Evolutionary conservation across 139 green algal species (phyloP), one percentile per base, ranked within the genome.

Genomic region (Picochlorum sp.): DNA sequence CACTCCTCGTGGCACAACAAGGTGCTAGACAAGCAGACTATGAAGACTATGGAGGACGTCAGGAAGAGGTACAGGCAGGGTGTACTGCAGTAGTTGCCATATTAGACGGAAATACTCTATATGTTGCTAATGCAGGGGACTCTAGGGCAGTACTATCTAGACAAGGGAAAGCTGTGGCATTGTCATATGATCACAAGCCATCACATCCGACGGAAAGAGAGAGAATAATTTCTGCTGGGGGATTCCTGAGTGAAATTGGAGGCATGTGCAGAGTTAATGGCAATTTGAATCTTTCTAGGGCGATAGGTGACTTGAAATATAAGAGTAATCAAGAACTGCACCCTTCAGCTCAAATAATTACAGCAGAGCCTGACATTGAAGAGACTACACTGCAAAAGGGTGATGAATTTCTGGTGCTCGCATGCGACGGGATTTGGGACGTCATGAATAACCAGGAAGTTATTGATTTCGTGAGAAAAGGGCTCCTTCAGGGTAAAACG

Each of bases 231-330:
- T 79, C 79, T 8, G 91, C 91, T 8, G 90, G 90, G 51, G 84
- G 77, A 38, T 89, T 85, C 45, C 60, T 86, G 14, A 69, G 49
- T 3, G 70, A 82, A 28, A 72, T 85, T 28, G 69, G 64, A 47
- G 72, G 66, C 49, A 79, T 75, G 45, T 70, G 57, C 55, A 75
- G 90, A 23, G 90, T 97, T 1, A 97, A 97, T 62, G 90, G 90
- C 71, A 96, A 95, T 71, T 81, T 97, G 4, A 96, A 96, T 74
- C 78, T 98, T 66, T 93, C 83, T 4, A 81, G 91, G 23, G 94
- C 92, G 0, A 95, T 98, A 60, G 92, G 92, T 0, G 92, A 98
- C 71, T 77, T 98, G 45, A 89, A 89, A 65, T 97, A 97, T 75
- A 97, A 97, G 81, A 69, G 60, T 61, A 91, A 93, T 64, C 45